Conservation (phyloP, 257 asterid species). For the Thymus quinquecostatus region DNA sequence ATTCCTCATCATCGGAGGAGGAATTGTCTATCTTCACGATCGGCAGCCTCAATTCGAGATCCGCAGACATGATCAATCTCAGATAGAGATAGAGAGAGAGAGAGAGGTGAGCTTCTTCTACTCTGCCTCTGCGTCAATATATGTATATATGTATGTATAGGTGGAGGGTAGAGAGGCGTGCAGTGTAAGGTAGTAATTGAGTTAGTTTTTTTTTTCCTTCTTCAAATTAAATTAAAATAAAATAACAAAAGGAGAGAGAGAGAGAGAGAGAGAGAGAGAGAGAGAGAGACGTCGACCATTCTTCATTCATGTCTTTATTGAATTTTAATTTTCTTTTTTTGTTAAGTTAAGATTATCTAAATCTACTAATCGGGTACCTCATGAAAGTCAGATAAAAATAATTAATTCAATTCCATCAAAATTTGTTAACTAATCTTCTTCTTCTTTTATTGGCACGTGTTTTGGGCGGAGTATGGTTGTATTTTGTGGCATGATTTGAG, state of each 20-base stretch:
- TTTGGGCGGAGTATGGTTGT: background rate
- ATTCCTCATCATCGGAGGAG: conserved; percentile 1
- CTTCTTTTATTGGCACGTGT: background rate
- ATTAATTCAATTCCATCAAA: background rate
- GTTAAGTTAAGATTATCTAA: too few relatives aligned
- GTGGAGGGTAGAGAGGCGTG: conserved; percentile 43
- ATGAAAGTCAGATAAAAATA: background rate
- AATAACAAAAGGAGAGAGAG: too few relatives aligned
- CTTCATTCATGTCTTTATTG: too few relatives aligned
- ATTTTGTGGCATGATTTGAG: conserved; percentile 4
- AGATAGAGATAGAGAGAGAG: too few relatives aligned
- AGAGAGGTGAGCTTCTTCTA: too few relatives aligned
- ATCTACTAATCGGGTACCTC: background rate
- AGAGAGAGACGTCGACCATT: too few relatives aligned
- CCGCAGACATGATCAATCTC: conserved; percentile 43
- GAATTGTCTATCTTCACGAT: conserved; percentile 19
- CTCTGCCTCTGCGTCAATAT: conserved; percentile 22
- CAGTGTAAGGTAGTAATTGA: conserved; percentile 50
- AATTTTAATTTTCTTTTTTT: too few relatives aligned
- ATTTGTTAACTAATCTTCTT: too few relatives aligned
- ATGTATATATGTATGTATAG: conserved; percentile 15
- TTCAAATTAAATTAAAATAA: too few relatives aligned
- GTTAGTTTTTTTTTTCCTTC: background rate
- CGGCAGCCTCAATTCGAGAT: conserved; percentile 50
- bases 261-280: too few relatives aligned